Evolutionary conservation across 352 stramenopile species (phyloP), one percentile per base, ranked within the genome.

Genomic region (Phytophthora parvispora): DNA sequence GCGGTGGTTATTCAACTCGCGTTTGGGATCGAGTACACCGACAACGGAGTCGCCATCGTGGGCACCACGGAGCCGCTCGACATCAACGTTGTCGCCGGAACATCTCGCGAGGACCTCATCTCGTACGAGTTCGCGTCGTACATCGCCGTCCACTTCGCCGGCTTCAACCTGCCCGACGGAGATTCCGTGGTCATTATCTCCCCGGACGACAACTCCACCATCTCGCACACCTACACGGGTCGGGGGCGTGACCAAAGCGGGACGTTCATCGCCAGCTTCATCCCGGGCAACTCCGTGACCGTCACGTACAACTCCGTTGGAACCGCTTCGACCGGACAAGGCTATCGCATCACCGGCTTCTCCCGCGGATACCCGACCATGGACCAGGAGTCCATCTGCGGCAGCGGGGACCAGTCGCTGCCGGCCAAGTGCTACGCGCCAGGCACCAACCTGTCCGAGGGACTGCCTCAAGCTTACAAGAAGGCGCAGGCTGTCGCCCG

Each of bases 361-460:
- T 80, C 76, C 1, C 69, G 82, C 16, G 82, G 82, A 20, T 82
- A 85, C 52, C 76, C 68, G 28, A 66, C 51, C 10, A 67, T 54
- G 43, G 22, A 66, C 13, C 29, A 69, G 13, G 82, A 89, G 40
- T 78, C 80, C 25, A 57, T 90, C 32, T 94, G 86, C 42, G 81
- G 81, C 18, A 64, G 68, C 18, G 77, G 65, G 49, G 77, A 94
- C 42, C 71, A 90, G 50, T 78, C 86, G 0, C 42, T 78, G 5
- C 83, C 86, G 13, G 82, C 81, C 32, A 82, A 87, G 56, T 94
- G 84, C 64, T 87, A 75, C 60, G 43, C 64, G 1, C 65, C 61
- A 24, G 72, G 64, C 15, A 55, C 60, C 0, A 64, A 81, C 10
- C 9, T 74, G 28, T 69, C 49, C 20, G 54, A 65, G 7, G 34